Evolutionary conservation across 2,329 filamentous ascomycete species (phyloP).

Genomic region (Ophiostoma tasmaniense): DNA sequence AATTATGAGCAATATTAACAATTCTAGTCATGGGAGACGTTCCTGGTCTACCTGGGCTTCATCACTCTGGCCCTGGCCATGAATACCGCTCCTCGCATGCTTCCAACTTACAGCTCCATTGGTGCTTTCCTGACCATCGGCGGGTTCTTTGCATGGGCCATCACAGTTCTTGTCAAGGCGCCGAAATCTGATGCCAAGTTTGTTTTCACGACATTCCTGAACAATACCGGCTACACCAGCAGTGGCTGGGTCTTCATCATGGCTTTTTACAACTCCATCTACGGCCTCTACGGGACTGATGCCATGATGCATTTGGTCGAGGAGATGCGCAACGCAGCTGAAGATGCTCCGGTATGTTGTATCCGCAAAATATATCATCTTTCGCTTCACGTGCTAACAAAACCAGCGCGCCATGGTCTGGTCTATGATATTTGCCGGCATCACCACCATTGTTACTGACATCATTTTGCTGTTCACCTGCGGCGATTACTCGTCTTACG

Average conservation of each 20-base stretch:
- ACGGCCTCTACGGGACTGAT: not conserved
- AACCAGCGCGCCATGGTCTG: not conserved
- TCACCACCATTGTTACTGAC: not conserved
- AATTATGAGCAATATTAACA: not conserved
- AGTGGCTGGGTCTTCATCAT: constrained; percentile 1
- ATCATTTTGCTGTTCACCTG: not conserved
- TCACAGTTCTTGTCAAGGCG: not conserved
- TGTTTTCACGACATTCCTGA: not conserved
- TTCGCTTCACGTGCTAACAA: not conserved
- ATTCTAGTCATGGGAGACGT: not conserved
- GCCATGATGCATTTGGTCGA: not conserved
- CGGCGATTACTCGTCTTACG: not conserved
- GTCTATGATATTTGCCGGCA: not conserved
- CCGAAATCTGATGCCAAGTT: not conserved
- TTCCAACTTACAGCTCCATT: not conserved
- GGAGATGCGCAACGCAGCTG: not conserved
- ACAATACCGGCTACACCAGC: constrained; percentile 1
- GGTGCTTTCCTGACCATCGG: not conserved
- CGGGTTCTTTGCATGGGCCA: not conserved
- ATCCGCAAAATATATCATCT: not conserved
- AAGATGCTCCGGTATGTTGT: not conserved
- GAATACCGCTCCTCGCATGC: not conserved
- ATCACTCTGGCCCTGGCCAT: not conserved
- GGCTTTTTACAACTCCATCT: constrained; percentile 4
- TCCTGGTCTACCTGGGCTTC: not conserved